These are phyloP conservation scores for Gentiana macrophylla DNA, from an alignment of 257 asterid species.

Conservation along the genomic window DNA sequence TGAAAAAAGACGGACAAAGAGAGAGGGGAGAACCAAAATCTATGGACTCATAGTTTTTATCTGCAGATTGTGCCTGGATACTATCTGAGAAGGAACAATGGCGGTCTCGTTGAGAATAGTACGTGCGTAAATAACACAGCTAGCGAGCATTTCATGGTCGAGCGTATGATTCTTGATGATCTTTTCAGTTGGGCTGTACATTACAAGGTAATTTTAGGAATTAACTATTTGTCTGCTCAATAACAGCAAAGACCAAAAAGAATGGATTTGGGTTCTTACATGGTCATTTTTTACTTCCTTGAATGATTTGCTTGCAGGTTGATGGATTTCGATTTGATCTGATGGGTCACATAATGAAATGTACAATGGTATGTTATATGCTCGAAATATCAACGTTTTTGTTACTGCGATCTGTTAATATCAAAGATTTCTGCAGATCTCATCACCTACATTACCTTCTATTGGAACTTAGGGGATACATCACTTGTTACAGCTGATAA, in stretches of 20 bases:
- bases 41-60: background rate
- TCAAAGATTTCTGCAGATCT: background rate
- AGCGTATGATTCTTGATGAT: conserved; percentile 80
- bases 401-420: background rate
- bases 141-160: conserved; percentile 95
- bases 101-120: conserved; percentile 80
- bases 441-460: background rate
- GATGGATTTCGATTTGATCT: conserved; percentile 97
- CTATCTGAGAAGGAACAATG: conserved; percentile 76
- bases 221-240: background rate
- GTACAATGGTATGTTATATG: conserved; percentile 67
- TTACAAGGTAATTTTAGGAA: conserved; percentile 55
- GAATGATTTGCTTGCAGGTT: conserved; percentile 44
- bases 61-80: conserved; percentile 98
- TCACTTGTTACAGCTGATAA: no score
- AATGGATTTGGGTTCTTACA: no score
- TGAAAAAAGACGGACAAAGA: no score
- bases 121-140: conserved; percentile 93
- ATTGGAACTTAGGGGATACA: background rate
- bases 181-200: conserved; percentile 72
- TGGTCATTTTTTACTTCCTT: no score
- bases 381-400: background rate
- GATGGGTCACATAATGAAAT: conserved; percentile 96
- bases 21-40: no score
- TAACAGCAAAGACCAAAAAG: background rate